Base-by-base conservation (phyloP, 345 rosid genomes). In the Eucalyptus marginata region DNA sequence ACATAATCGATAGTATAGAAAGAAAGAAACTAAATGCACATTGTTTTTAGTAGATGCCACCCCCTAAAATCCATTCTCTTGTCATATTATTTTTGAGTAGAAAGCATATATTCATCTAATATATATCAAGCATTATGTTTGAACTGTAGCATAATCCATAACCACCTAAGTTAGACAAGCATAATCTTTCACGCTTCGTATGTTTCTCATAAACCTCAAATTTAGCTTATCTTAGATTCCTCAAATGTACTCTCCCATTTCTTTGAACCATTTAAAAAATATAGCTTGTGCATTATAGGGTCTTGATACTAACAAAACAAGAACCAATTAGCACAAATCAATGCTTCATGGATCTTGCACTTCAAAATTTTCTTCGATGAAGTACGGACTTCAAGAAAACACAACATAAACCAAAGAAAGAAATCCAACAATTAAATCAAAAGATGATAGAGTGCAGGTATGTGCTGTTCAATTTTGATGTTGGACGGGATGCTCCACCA, bases 11-110 rank as follows among this genome's bases (percentile, higher is more conserved):
- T 8, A 24, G 29, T 5, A 29, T 62, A 29, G 18, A 2, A 7
- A 3, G 2, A 7, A 7, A 14, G 3, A 6, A 4, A 29, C 56
- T 54, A 62, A 31, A 62, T 1, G 0, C 33, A 62, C 2, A 1
- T 1, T 13, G 36, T 13, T 64, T 29, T 27, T 0, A 59, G 4
- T 11, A 59, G n/a, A 29, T 29, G 17, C 18, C 5, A 13, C 18
- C 71, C 15, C 18, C 36, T 13, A 29, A 64, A 29, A 7, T 64
- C 18, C 31, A 29, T 13, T 64, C 10, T 62, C 17, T 9, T 13
- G 0, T 62, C 31, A 29, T 13, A 6, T 12, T 29, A 62, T 27
- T 62, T 62, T 62, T 12, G 0, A 27, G 15, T 59, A 27, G 66
- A 59, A 59, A 12, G 66, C 31, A 27, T 11, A 27, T 59, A 27